Evolutionary conservation across 805 yeast species (phyloP).

Genomic region (Candida chauliodis): DNA sequence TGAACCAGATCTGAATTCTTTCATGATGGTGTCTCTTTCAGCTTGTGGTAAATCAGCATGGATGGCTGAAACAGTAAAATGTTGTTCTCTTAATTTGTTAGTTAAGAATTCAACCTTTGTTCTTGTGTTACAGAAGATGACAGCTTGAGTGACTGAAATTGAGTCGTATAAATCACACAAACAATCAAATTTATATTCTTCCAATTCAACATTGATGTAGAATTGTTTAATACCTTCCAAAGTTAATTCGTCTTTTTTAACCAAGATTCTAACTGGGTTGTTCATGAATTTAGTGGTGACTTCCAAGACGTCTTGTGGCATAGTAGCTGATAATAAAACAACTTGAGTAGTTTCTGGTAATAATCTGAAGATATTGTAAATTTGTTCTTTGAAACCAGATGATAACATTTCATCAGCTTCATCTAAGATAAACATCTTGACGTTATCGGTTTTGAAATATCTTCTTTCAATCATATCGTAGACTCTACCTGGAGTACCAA

Average conservation of each 20-base stretch:
- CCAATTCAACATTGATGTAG: conserved; percentile 85
- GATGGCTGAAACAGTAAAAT: conserved; percentile 91
- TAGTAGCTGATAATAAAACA: conserved; percentile 90
- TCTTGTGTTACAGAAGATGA: conserved; percentile 95
- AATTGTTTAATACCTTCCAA: conserved; percentile 94
- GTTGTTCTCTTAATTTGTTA: conserved; percentile 66
- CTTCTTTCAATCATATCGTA: conserved; percentile 93
- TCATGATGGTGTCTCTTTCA: conserved; percentile 93
- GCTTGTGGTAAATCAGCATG: conserved; percentile 94
- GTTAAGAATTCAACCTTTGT: conserved; percentile 89
- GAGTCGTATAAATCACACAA: conserved; percentile 94
- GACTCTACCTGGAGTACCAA: conserved; percentile 99
- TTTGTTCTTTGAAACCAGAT: conserved; percentile 92
- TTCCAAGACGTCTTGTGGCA: conserved; percentile 88
- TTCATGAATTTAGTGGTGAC: conserved; percentile 92
- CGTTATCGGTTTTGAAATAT: conserved; percentile 71
- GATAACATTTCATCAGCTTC: conserved; percentile 98
- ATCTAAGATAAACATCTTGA: conserved; percentile 93
- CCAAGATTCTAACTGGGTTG: conserved; percentile 90
- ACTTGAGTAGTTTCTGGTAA: conserved; percentile 90
- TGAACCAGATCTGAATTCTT: conserved; percentile 91
- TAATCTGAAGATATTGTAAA: conserved; percentile 86
- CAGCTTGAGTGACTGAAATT: conserved; percentile 93
- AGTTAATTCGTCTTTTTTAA: conserved; percentile 92
- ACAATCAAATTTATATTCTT: conserved; percentile 92